These are phyloP conservation scores for Kalanchoe fedtschenkoi DNA, from an alignment of 164 flowering plant species.

Conservation along the genomic window DNA sequence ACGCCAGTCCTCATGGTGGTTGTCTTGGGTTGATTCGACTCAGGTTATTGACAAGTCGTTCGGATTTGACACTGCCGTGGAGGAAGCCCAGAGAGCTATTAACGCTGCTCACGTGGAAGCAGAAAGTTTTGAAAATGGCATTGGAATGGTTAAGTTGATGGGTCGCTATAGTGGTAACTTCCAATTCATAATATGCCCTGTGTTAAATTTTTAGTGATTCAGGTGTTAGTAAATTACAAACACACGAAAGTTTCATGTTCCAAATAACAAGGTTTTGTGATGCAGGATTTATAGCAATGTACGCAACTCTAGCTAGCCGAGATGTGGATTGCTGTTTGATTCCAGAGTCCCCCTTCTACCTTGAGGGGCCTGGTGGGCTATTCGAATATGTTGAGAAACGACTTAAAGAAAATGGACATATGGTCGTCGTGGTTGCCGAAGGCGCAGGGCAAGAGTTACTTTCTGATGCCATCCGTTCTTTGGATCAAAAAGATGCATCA, in stretches of 20 bases:
- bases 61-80: too few relatives aligned
- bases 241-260: too few relatives aligned
- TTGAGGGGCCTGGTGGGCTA: slow-evolving; percentile 87
- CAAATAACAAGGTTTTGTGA: too few relatives aligned
- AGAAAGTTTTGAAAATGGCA: slow-evolving; percentile 76
- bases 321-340: slow-evolving; percentile 98
- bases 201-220: too few relatives aligned
- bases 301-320: slow-evolving; percentile 93
- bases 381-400: slow-evolving; percentile 65
- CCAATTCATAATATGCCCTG: background rate
- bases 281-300: slow-evolving; percentile 94
- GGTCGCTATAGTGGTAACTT: slow-evolving; percentile 79
- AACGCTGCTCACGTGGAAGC: too few relatives aligned
- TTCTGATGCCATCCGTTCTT: slow-evolving; percentile 31
- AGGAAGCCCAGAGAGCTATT: too few relatives aligned
- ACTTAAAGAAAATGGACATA: slow-evolving; percentile 85
- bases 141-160: slow-evolving; percentile 91
- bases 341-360: slow-evolving; percentile 88
- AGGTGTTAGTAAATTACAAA: too few relatives aligned
- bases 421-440: slow-evolving; percentile 91
- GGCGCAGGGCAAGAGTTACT: slow-evolving; percentile 88
- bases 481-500: slow-evolving; percentile 56
- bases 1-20: too few relatives aligned
- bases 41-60: slow-evolving; percentile 93
- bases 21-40: too few relatives aligned